Evolutionary conservation across 1,284 basidiomycete species (phyloP), one percentile per base, ranked within the genome.

Genomic region (Rhodotorula sp.): DNA sequence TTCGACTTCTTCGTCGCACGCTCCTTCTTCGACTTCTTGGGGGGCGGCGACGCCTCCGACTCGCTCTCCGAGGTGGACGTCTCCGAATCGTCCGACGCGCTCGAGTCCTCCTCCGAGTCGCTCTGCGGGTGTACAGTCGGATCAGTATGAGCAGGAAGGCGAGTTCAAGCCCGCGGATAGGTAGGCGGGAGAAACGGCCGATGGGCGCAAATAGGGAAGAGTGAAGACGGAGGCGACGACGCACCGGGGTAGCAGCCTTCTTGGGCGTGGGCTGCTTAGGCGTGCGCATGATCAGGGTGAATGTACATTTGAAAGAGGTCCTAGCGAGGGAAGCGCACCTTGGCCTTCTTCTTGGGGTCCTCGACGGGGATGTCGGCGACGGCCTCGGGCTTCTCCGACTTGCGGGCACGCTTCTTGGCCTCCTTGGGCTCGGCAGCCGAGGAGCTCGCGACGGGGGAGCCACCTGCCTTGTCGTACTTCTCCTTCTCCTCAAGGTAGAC

Each of bases 381-480:
- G 32, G 48, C 62, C 21, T 39, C 59, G n/a, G 27, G 44, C 58
- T 62, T 62, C n/a, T 65, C 68, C 56, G 69, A 64, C 68, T 76
- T 76, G 64, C 73, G 70, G 22, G 67, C 69, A 48, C 73, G 72
- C 73, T 76, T 76, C 72, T 76, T 76, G 60, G 57, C 51, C 51
- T 44, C 57, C 44, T 57, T 44, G 67, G 69, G 67, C 58, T 71
- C 64, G n/a, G 32, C 56, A 15, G 67, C 63, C 15, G n/a, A 4
- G n/a, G 27, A 13, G 50, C 15, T 51, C 27, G 32, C 63, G 29
- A 55, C 17, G 12, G 36, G 29, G n/a, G 29, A n/a, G 36, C 48
- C 59, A 59, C 48, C 44, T 36, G 58, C 46, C 19, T 57, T 50
- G 21, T 70, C 68, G 75, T 76, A 76, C 21, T 54, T 64, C 22